These are phyloP conservation scores for Pleurotus platypus DNA, from an alignment of 768 basidiomycete genomes.

Conservation along the genomic window DNA sequence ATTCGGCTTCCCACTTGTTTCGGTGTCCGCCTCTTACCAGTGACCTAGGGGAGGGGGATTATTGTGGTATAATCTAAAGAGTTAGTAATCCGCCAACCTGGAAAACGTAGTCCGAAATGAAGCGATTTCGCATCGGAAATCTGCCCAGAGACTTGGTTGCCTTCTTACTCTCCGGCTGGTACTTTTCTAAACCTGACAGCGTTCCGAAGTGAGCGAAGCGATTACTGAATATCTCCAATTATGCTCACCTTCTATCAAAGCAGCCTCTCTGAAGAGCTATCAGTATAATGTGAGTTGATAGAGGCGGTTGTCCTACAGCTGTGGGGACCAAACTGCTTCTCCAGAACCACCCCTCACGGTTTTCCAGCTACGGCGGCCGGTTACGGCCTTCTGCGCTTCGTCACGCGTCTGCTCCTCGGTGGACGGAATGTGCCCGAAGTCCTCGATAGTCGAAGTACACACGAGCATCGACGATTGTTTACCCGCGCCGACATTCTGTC, in stretches of 20 bases:
- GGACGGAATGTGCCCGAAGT: conserved; percentile 36
- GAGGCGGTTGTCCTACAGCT: conserved; percentile 24
- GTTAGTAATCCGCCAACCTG: conserved; percentile 14
- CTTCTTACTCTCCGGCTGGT: conserved; percentile 45
- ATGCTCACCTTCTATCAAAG: conserved; percentile 48
- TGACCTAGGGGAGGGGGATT: conserved; percentile 15
- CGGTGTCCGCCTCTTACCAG: conserved; percentile 48
- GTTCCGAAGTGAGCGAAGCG: background rate
- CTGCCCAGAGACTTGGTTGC: conserved; percentile 47
- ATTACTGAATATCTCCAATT: background rate
- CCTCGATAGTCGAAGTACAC: conserved; percentile 35
- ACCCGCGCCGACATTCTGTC: background rate
- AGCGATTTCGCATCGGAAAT: conserved; percentile 58
- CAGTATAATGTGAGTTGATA: background rate
- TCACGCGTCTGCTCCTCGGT: conserved; percentile 28
- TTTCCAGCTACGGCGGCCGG: conserved; percentile 51
- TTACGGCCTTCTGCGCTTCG: conserved; percentile 34
- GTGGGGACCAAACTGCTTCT: conserved; percentile 60
- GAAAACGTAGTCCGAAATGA: conserved; percentile 58
- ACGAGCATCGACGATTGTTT: conserved; percentile 23
- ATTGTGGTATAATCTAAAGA: background rate
- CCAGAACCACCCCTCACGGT: conserved; percentile 41
- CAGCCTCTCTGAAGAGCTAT: conserved; percentile 34
- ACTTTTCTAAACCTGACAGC: conserved; percentile 40
- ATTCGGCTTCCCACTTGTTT: conserved; percentile 60